phyloP scores from a whole-genome alignment of 2,329 filamentous ascomycete genomes.

The Xylariaceae sp. region DNA sequence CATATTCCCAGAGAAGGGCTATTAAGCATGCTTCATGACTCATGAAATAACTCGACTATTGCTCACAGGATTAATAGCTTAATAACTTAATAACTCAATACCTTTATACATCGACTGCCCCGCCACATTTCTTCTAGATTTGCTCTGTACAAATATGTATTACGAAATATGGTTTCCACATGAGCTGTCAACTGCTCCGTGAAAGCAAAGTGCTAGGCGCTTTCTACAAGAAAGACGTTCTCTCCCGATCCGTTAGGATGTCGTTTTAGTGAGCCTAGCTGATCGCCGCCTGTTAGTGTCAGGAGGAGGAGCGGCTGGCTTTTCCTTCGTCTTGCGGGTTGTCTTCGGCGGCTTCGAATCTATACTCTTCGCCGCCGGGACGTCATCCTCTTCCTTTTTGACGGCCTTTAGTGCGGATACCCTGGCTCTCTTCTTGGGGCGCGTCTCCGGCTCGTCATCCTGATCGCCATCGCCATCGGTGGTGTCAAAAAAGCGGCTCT shows the following conservation, averaged over 20 bases:
- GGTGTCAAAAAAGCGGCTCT: constrained; percentile 22
- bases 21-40: not conserved
- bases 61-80: not conserved
- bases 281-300: constrained; percentile 36
- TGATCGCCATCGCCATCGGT: not conserved
- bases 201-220: not conserved
- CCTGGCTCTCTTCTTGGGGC: constrained; percentile 31
- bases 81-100: not conserved
- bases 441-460: constrained; percentile 19
- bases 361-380: constrained; percentile 17
- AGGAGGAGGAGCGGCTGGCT: constrained; percentile 23
- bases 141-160: no score
- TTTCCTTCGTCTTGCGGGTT: constrained; percentile 32
- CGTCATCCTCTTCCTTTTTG: constrained; percentile 37
- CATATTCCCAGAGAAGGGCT: not conserved
- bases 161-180: no score
- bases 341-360: constrained; percentile 25
- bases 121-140: not conserved
- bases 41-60: not conserved
- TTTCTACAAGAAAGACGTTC: not conserved
- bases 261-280: constrained; percentile 32
- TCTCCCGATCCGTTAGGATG: constrained; percentile 17
- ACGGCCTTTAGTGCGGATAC: constrained; percentile 24
- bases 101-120: not conserved
- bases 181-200: not conserved